These are phyloP conservation scores for Pisolithus microcarpus DNA, from an alignment of 768 basidiomycete genomes.

Conservation along the genomic window DNA sequence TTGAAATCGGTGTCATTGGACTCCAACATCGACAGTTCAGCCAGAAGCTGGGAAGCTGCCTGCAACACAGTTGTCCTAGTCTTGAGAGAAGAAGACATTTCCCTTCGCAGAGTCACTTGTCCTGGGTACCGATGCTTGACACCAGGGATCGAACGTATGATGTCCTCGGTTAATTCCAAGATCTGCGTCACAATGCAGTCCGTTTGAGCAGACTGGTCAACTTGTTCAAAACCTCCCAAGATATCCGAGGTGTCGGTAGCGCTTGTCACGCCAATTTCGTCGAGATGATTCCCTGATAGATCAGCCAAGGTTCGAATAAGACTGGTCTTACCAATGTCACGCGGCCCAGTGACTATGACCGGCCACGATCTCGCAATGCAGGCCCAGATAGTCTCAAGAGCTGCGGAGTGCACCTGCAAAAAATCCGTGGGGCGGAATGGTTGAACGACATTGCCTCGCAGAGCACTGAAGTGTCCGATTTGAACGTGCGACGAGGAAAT, in stretches of 20 bases:
- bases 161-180: conserved; percentile 31
- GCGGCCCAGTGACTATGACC: conserved; percentile 76
- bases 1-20: conserved; percentile 8
- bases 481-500: conserved; percentile 45
- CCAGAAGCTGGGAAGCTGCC: conserved; percentile 23
- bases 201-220: conserved; percentile 44
- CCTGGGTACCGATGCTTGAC: conserved; percentile 13
- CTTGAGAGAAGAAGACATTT: conserved; percentile 10
- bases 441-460: conserved; percentile 27
- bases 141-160: conserved; percentile 30
- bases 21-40: conserved; percentile 16
- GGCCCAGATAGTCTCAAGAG: conserved; percentile 68
- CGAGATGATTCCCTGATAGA: conserved; percentile 58
- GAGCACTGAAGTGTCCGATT: conserved; percentile 53
- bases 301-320: conserved; percentile 65
- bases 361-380: conserved; percentile 78
- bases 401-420: conserved; percentile 54
- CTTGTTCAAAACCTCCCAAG: conserved; percentile 92
- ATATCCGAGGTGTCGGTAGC: conserved; percentile 92
- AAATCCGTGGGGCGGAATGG: conserved; percentile 41
- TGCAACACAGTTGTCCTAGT: conserved; percentile 18
- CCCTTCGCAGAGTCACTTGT: conserved; percentile 9
- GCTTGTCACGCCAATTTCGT: conserved; percentile 72
- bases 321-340: conserved; percentile 72
- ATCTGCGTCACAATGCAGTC: conserved; percentile 34